A percentile compares a stretch with the other conserved stretches of the same genome.
phyloP scores from a whole-genome alignment of 2,329 filamentous ascomycete genomes.

The Colletotrichum tropicale region DNA sequence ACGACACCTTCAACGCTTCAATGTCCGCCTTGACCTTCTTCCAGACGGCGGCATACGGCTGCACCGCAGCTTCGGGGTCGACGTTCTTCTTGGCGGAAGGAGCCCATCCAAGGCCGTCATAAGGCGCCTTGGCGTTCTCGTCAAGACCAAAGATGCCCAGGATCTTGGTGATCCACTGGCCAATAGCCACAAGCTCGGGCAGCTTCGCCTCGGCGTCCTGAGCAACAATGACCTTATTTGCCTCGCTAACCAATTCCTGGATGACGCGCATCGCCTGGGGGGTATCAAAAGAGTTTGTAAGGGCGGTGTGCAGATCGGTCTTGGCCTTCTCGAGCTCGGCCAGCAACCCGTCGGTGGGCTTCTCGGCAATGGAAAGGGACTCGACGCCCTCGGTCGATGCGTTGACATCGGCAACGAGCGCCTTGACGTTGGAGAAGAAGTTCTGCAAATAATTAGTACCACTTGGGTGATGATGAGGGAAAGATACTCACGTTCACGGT shows the following conservation, averaged over 20 bases:
- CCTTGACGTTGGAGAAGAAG: constrained; percentile 63
- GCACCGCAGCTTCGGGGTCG: constrained; percentile 49
- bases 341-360: constrained; percentile 30
- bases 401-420: constrained; percentile 52
- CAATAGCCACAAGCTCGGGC: constrained; percentile 58
- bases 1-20: constrained; percentile 51
- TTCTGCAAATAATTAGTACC: constrained; percentile 41
- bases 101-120: constrained; percentile 62
- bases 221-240: constrained; percentile 62
- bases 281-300: constrained; percentile 89
- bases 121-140: constrained; percentile 58
- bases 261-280: constrained; percentile 80
- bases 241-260: constrained; percentile 76
- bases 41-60: constrained; percentile 49
- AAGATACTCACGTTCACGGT: constrained; percentile 64
- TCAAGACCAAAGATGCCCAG: constrained; percentile 86
- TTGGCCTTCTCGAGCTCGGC: constrained; percentile 57
- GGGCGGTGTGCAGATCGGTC: constrained; percentile 58
- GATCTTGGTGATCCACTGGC: constrained; percentile 82
- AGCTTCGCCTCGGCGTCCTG: constrained; percentile 46
- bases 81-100: constrained; percentile 38
- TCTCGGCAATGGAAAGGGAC: constrained; percentile 40
- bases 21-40: constrained; percentile 51
- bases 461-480: background rate
- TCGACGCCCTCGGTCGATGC: constrained; percentile 36